Evolutionary conservation across 140 eudicot genomes (phyloP), one percentile per base, ranked within the genome.

Genomic region (Senecio squalidus): DNA sequence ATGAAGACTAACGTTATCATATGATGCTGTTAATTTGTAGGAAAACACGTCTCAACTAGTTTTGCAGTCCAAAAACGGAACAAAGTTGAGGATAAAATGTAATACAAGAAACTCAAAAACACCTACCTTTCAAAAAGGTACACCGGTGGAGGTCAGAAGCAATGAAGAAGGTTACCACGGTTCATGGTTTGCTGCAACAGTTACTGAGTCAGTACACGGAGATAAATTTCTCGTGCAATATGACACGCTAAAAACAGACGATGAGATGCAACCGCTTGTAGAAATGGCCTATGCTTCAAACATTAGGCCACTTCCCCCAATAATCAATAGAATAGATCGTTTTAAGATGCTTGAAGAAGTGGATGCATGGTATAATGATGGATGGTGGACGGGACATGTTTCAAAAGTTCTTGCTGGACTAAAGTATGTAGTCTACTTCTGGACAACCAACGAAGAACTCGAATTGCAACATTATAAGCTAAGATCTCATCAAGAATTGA

Each of bases 341-440:
- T 86, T 63, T 46, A 70, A 75, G 20, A 25, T 59, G 66, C 76
- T 71, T 29, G 82, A 86, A 44, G 76, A 68, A 58, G 92, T 86
- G 34, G 88, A 86, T 69, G 93, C 78, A 21, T 80, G 92, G 92
- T 80, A 68, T 69, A 80, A 80, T 46, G 93, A 80, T 58, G 93
- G 93, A 39, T 83, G 95, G 95, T 86, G 95, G 95, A 70, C 47
- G 54, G 92, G 95, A 16, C 53, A 49, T 63, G 63, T 82, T 23
- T 56, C 48, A 4, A 31, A 69, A 62, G 76, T 86, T 60, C 62
- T 80, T 40, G 49, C 15, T 61, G 83, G 62, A 30, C 69, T 41
- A 16, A 76, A 65, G 57, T 86, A 86, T 56, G 11, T 33, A 15
- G 84, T 88, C 49, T 72, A 75, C 53, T 81, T 84, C 20, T 62